Base-by-base conservation (phyloP, 345 rosid genomes). In the Brassica incana region DNA sequence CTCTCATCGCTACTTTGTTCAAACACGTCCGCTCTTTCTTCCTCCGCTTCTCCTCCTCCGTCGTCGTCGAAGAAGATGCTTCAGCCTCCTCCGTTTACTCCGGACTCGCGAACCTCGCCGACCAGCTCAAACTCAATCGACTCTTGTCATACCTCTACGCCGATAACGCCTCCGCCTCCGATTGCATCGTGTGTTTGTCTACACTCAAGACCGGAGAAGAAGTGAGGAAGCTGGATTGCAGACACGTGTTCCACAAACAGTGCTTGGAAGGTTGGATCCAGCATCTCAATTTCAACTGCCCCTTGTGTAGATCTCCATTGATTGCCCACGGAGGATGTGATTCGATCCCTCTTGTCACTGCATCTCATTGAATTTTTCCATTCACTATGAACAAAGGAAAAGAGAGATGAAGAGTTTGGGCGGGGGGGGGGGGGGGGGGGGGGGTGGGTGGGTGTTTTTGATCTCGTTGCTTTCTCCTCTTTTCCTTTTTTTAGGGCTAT, bases 201-300 rank as follows among this genome's bases (percentile, higher is more conserved):
- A 78, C 69, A 30, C 76, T 93, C 6, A 85, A 85, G 72, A 87
- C 79, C 9, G 98, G 98, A 60, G 97, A 93, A 10, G 83, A 65
- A 52, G 98, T 93, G 50, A 87, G 97, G 85, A 84, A 72, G 80
- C 95, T 93, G 0, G 89, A 85, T n/a, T 93, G 98, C 81, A 85
- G 88, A 69, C 98, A 93, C 81, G 92, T 93, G 1, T 93, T 88
- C 69, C 98, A 93, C n/a, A 93, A 86, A 76, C 81, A 85, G 15
- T 93, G 98, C 75, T 85, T 93, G 58, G 98, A 93, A 66, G 92
- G 92, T 0, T 93, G 98, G 97, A 88, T 93, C 3, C 80, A 86
- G 74, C 90, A 88, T 56, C 90, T 84, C 30, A 88, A 88, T 32
- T 91, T 91, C 71, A 87, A 73, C 14, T 93, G 98, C 63, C 98